Evolutionary conservation across 208 protist species (phyloP).

Genomic region (Crithidia brevicula): DNA sequence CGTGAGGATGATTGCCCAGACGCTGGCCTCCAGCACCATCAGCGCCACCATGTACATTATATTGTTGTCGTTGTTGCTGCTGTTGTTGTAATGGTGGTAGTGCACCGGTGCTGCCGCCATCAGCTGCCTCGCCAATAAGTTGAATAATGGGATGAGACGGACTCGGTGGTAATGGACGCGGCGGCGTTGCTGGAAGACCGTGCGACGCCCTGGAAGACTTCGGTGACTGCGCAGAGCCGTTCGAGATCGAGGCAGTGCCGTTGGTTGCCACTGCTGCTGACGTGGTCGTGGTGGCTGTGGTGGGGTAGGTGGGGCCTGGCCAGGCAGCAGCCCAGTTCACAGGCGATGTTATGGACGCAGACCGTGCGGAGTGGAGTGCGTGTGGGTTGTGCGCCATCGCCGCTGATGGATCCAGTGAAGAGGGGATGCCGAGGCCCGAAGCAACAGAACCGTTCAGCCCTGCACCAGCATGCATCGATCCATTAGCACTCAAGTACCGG

Average conservation of each 20-base stretch:
- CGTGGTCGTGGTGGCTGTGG: too few relatives aligned
- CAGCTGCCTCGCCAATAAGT: background rate
- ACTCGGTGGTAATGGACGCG: background rate
- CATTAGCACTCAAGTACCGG: conserved; percentile 10
- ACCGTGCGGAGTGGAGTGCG: background rate
- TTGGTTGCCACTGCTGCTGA: background rate
- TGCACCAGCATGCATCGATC: background rate
- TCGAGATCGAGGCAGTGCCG: background rate
- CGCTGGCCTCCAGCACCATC: too few relatives aligned
- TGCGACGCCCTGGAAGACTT: background rate
- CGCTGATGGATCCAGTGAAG: background rate
- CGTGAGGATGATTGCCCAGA: too few relatives aligned
- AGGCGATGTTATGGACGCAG: background rate
- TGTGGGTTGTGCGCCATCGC: conserved; percentile 1
- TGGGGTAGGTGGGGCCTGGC: too few relatives aligned
- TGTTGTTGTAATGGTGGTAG: too few relatives aligned
- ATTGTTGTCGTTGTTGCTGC: background rate
- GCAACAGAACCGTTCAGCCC: background rate
- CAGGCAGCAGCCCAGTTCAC: background rate
- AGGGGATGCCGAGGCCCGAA: background rate
- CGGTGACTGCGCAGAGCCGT: background rate
- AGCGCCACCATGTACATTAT: background rate
- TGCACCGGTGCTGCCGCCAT: too few relatives aligned
- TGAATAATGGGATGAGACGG: background rate
- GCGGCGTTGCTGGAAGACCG: background rate